Base-by-base conservation (phyloP, 2,329 filamentous ascomycete species). In the Coniochaeta pulveracea region DNA sequence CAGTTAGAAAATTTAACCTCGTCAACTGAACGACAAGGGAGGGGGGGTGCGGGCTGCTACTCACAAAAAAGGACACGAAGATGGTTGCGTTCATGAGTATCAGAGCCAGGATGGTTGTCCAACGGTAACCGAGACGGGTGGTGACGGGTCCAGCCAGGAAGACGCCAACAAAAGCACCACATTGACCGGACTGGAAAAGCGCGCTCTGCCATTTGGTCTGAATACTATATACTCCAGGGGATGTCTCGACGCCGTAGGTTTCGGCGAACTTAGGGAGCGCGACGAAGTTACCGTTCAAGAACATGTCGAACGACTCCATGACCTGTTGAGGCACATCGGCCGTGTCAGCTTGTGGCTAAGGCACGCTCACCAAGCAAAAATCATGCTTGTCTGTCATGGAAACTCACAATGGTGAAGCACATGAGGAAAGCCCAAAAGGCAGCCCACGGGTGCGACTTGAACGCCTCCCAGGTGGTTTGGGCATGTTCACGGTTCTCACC, bases 61-160 rank as follows among this genome's bases (percentile, higher is more conserved):
- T 26, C n/a, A 30, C 36, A 19, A 41, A 69, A 43, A 57, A 69
- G 40, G 62, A 60, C 31, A 54, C 47, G 45, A 76, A 71, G 53
- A 76, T 76, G 43, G 69, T 70, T 40, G 48, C 64, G 49, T 76
- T 77, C 50, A 77, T 50, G 23, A 65, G 34, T 52, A 76, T 67
- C 34, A 78, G 61, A 10, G 56, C 70, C 26, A 42, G 23, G n/a
- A 77, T 57, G 32, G 67, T 75, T 1, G 71, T 61, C 60, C 61
- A 76, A 19, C 72, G 70, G 50, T 77, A 77, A 34, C 72, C 72
- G 41, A 76, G 60, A 2, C 54, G 42, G 48, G 60, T 74, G 43
- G 72, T 76, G 33, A 78, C 47, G n/a, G 72, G 72, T 28, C 73
- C 73, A 24, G 72, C 70, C 24, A 76, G 39, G 42, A 67, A 69